These are phyloP conservation scores for Colletotrichum acutatum DNA, from an alignment of 2,329 filamentous ascomycete species.

Conservation along the genomic window DNA sequence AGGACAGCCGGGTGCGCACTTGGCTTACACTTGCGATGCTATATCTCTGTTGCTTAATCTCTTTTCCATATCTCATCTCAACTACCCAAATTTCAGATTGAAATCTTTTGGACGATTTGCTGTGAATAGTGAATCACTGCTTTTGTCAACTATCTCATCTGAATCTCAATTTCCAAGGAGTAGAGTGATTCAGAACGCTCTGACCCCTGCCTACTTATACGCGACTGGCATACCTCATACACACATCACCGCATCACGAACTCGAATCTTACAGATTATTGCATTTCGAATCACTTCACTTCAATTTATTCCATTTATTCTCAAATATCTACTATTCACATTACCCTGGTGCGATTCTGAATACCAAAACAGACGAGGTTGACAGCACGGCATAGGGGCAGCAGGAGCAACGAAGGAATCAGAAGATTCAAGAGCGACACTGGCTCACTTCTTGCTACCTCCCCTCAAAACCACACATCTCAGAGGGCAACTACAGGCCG, in stretches of 20 bases:
- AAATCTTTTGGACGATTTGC: not conserved
- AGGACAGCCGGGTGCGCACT: conserved; percentile 26
- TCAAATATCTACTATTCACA: not conserved
- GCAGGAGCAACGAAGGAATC: not conserved
- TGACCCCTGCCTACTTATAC: not conserved
- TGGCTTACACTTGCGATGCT: not conserved
- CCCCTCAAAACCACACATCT: not conserved
- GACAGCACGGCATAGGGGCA: not conserved
- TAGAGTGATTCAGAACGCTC: not conserved
- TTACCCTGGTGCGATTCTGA: not conserved
- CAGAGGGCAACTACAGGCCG: not conserved
- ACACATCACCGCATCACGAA: not conserved
- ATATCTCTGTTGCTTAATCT: not conserved
- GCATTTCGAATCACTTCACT: not conserved
- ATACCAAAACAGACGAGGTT: not conserved
- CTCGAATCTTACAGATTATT: not conserved
- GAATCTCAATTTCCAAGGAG: not conserved
- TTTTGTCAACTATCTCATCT: not conserved
- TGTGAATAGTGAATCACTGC: not conserved
- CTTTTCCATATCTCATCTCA: not conserved
- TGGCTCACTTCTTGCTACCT: not conserved
- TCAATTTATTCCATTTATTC: not conserved
- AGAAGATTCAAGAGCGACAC: not conserved
- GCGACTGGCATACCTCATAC: not conserved
- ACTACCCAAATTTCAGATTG: not conserved